A percentile compares a stretch with the other conserved stretches of the same genome.
These are phyloP conservation scores for Hyphopichia homilentoma DNA, from an alignment of 805 yeast species.

Conservation along the genomic window DNA sequence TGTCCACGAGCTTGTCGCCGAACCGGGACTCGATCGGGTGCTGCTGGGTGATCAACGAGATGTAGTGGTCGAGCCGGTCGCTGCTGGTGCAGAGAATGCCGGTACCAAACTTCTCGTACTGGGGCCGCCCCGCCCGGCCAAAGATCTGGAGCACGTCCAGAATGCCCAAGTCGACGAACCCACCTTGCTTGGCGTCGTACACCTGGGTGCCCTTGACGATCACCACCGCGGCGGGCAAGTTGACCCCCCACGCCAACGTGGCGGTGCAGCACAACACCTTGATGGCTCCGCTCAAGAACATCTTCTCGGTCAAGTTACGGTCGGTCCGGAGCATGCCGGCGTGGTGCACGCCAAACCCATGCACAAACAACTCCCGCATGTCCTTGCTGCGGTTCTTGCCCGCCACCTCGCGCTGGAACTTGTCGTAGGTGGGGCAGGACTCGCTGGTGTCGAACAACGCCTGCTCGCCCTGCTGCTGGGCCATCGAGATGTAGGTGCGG, in stretches of 20 bases:
- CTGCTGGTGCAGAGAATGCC: conserved; percentile 84
- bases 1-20: conserved; percentile 77
- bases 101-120: conserved; percentile 86
- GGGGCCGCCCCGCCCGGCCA: conserved; percentile 99
- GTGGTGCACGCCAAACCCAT: conserved; percentile 92
- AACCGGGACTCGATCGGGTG: conserved; percentile 92
- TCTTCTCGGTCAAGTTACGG: conserved; percentile 81
- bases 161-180: conserved; percentile 87
- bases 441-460: conserved; percentile 57
- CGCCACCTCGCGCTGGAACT: conserved; percentile 60
- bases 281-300: conserved; percentile 82
- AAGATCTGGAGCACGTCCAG: conserved; percentile 97
- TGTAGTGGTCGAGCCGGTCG: conserved; percentile 81
- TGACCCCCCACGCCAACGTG: conserved; percentile 99
- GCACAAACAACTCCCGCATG: conserved; percentile 68
- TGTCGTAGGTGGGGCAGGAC: conserved; percentile 34
- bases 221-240: conserved; percentile 96
- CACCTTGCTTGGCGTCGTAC: conserved; percentile 92
- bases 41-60: conserved; percentile 86
- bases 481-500: conserved; percentile 62
- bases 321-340: conserved; percentile 96
- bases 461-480: conserved; percentile 56
- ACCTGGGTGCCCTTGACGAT: conserved; percentile 96
- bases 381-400: conserved; percentile 72
- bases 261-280: conserved; percentile 94